These are phyloP conservation scores for Neonectria faginata DNA, from an alignment of 2,329 filamentous ascomycete genomes.

Conservation along the genomic window DNA sequence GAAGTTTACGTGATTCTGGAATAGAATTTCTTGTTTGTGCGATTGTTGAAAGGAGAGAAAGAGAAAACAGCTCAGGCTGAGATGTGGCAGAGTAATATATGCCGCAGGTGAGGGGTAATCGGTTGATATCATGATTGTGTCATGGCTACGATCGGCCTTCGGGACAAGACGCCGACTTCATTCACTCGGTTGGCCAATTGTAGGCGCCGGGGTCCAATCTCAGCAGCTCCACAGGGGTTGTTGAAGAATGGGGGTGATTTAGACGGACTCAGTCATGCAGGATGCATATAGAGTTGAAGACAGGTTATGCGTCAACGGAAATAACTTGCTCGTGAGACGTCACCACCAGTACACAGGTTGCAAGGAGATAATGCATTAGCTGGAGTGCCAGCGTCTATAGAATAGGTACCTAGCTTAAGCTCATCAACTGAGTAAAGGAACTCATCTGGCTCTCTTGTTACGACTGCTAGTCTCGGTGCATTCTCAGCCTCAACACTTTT, in stretches of 20 bases:
- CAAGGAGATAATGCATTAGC: background rate
- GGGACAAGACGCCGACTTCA: constrained; percentile 5
- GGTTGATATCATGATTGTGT: constrained; percentile 20
- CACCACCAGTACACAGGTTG: background rate
- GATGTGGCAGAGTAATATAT: constrained; percentile 31
- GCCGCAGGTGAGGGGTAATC: constrained; percentile 44
- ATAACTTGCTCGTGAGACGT: background rate
- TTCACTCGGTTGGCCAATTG: constrained; percentile 3
- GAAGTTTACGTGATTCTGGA: constrained; percentile 4
- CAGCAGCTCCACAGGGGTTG: background rate
- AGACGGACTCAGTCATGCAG: background rate
- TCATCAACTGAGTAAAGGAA: no score
- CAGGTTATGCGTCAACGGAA: background rate
- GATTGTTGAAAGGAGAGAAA: constrained; percentile 17
- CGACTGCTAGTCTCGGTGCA: background rate
- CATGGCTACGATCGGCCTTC: constrained; percentile 21
- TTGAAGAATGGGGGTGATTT: background rate
- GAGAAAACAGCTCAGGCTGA: background rate
- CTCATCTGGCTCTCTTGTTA: no score
- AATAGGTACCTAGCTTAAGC: background rate
- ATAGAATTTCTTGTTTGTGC: constrained; percentile 2
- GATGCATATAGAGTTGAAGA: background rate
- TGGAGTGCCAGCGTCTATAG: background rate
- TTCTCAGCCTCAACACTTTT: background rate
- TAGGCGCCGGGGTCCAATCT: background rate